Conservation (phyloP, 164 flowering plant genomes). For the Dillenia suffruticosa region DNA sequence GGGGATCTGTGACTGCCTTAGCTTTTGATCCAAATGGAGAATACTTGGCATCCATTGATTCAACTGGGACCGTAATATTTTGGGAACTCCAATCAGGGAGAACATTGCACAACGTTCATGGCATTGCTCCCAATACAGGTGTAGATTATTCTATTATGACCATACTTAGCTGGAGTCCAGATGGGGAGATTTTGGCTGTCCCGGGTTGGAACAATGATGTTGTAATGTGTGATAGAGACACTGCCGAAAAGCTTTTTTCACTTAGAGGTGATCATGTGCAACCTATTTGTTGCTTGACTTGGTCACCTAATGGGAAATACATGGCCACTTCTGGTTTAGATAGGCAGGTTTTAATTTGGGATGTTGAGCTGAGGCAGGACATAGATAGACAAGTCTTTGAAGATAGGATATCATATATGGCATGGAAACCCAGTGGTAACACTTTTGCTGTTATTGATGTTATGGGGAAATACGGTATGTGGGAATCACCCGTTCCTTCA, state of each 20-base stretch:
- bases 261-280: slow-evolving; percentile 79
- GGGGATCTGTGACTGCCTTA: slow-evolving; percentile 68
- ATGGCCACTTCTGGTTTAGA: slow-evolving; percentile 92
- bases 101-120: slow-evolving; percentile 53
- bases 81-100: slow-evolving; percentile 90
- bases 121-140: slow-evolving; percentile 67
- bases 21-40: slow-evolving; percentile 86
- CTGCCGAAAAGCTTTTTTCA: slow-evolving; percentile 80
- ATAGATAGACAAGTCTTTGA: slow-evolving; percentile 89
- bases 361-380: slow-evolving; percentile 76
- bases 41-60: slow-evolving; percentile 86
- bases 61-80: slow-evolving; percentile 65
- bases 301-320: slow-evolving; percentile 99
- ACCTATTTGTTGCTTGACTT: slow-evolving; percentile 71
- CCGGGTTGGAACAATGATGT: slow-evolving; percentile 93
- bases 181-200: slow-evolving; percentile 81
- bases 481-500: slow-evolving; percentile 85
- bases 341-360: slow-evolving; percentile 84
- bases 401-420: slow-evolving; percentile 68
- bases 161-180: slow-evolving; percentile 90
- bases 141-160: slow-evolving; percentile 51
- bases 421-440: slow-evolving; percentile 93
- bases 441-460: slow-evolving; percentile 88
- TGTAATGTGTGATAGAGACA: slow-evolving; percentile 93
- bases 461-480: slow-evolving; percentile 86